Evolutionary conservation across 2,329 filamentous ascomycete genomes (phyloP), one percentile per base, ranked within the genome.

Genomic region (Zasmidium citrigriseum): DNA sequence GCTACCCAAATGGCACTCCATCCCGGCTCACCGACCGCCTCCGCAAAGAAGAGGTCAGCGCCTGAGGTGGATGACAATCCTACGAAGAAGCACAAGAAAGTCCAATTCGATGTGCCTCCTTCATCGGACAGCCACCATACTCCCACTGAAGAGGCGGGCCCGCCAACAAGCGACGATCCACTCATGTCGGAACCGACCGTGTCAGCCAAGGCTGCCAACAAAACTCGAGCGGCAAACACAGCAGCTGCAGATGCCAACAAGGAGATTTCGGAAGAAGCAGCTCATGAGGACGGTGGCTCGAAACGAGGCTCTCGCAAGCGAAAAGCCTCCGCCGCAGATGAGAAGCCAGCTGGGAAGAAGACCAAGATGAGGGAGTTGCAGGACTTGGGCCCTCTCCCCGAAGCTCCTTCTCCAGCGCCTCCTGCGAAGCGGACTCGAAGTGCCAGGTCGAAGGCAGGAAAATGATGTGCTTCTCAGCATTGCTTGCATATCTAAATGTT

Each of bases 341-440:
- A 44, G 22, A 21, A 22, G 4, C 57, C 52, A 5, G 51, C 16
- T 9, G 27, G 29, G 38, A 62, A 62, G 54, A 57, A 57, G 46
- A 55, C 50, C 2, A 57, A 48, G 23, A 62, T 46, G 21, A 54
- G 50, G 29, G 60, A 62, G 29, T 27, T 55, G 38, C 34, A 57
- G 12, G 38, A 51, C 18, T 51, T 62, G 16, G 51, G 27, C 16
- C 50, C 49, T 21, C 7, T 55, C 22, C 50, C 54, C 16, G 47
- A 51, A 18, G 49, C 34, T 9, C 52, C 46, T 34, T 59, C 47
- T 22, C 50, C 54, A 29, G 57, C 52, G 41, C 51, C 64, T 12
- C 54, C 63, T 3, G 65, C 63, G 29, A 61, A 61, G 49, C 34
- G 60, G 46, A 67, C 64, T 3, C 60, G 66, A 45, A 65, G 58